A percentile compares a stretch with the other conserved stretches of the same genome.
Evolutionary conservation across 2,329 filamentous ascomycete species (phyloP).

Genomic region (Diplodia scrobiculata): DNA sequence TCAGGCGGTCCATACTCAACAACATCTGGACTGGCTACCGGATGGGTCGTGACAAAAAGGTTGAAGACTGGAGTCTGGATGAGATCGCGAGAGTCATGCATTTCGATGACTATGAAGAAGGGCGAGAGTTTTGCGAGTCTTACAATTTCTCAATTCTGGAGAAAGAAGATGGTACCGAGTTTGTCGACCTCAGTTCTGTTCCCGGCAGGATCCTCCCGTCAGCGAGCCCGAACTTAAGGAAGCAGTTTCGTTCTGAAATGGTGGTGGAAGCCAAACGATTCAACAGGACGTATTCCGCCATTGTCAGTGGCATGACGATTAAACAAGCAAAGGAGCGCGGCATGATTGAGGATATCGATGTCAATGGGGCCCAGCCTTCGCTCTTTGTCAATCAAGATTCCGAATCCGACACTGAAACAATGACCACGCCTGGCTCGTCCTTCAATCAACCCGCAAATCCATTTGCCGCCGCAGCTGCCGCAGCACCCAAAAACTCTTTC

Average conservation of each 20-base stretch:
- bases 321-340: slow-evolving; percentile 52
- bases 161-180: slow-evolving; percentile 51
- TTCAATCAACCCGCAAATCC: slow-evolving; percentile 16
- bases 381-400: slow-evolving; percentile 40
- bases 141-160: slow-evolving; percentile 57
- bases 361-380: slow-evolving; percentile 39
- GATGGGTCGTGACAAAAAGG: slow-evolving; percentile 53
- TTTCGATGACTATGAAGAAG: slow-evolving; percentile 60
- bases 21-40: slow-evolving; percentile 58
- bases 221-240: slow-evolving; percentile 39
- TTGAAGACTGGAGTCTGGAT: slow-evolving; percentile 60
- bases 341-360: slow-evolving; percentile 51
- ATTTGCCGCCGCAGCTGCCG: slow-evolving; percentile 2
- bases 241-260: slow-evolving; percentile 56
- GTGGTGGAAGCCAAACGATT: slow-evolving; percentile 63
- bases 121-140: slow-evolving; percentile 56
- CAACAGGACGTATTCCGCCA: slow-evolving; percentile 57
- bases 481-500: neutral
- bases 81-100: slow-evolving; percentile 56
- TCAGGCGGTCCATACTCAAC: slow-evolving; percentile 60
- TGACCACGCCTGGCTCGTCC: neutral
- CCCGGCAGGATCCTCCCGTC: slow-evolving; percentile 38
- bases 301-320: slow-evolving; percentile 60
- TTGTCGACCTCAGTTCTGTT: slow-evolving; percentile 58
- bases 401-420: slow-evolving; percentile 34